These are phyloP conservation scores for Bolboschoenus planiculmis DNA, from an alignment of 176 grass and related monocot species.

Conservation along the genomic window DNA sequence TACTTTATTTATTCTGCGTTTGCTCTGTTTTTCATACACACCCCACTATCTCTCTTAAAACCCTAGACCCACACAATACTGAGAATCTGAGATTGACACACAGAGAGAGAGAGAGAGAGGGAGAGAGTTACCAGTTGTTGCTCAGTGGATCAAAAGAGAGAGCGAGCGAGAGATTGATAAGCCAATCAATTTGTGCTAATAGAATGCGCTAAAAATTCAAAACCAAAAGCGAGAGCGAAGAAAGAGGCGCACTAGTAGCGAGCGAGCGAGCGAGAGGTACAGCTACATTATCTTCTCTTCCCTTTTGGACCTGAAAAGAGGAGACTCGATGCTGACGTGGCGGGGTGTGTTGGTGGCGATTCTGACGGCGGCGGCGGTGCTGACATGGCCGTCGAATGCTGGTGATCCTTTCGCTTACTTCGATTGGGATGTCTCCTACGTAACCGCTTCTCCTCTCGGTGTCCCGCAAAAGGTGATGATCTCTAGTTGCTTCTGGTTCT, in stretches of 20 bases:
- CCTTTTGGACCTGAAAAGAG: neutral
- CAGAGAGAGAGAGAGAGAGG: neutral
- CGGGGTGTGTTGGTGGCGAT: neutral
- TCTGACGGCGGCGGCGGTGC: constrained; percentile 22
- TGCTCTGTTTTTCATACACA: neutral
- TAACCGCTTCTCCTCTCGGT: constrained; percentile 72
- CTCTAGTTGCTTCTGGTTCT: neutral
- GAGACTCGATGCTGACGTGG: constrained; percentile 23
- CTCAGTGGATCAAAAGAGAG: neutral
- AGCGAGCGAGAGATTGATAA: neutral
- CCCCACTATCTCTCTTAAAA: neutral
- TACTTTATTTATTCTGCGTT: neutral
- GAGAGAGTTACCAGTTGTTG: neutral
- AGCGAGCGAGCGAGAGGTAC: neutral
- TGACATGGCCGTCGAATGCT: constrained; percentile 28
- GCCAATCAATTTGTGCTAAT: neutral
- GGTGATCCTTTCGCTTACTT: constrained; percentile 60
- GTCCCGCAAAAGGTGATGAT: constrained; percentile 54
- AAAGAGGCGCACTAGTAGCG: neutral
- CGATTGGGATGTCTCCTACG: constrained; percentile 92
- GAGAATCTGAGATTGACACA: neutral
- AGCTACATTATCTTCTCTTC: constrained; percentile 3
- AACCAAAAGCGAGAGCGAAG: neutral
- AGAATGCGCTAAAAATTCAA: neutral
- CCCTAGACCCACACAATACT: neutral